Evolutionary conservation across 1,139 yeast species (phyloP), one percentile per base, ranked within the genome.

Genomic region (Debaryomyces robertsiae): DNA sequence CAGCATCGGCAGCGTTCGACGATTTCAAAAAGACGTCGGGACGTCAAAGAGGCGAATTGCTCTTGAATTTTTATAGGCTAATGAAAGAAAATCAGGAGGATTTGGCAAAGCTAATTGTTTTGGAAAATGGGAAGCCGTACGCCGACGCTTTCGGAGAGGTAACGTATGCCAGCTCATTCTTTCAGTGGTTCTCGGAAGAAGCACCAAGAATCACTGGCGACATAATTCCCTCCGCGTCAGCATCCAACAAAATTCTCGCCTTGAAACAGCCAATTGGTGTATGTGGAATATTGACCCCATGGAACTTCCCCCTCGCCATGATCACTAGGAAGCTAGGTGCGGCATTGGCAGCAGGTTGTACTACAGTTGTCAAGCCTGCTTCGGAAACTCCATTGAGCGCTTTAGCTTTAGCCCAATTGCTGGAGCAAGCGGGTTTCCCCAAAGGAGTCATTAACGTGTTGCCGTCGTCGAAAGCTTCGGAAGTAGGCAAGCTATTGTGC

Each of bases 241-340:
- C 80, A 24, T 54, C 65, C 27, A 79, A 75, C 57, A 74, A 90
- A 53, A 84, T 85, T 33, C 64, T 80, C 47, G 79, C 95, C 1
- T 54, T 80, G 40, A 81, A 82, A 57, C 90, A 85, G 59, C 95
- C 96, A 11, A 76, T 91, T 40, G 97, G 97, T 15, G 95, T 88
- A 1, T 88, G 93, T 54, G 96, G 95, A 22, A 80, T 91, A 45
- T 73, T 91, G 52, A 88, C 96, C 3, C 98, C 98, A 14, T 91
- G 97, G 97, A 91, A 91, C 63, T 91, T 91, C 68, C 98, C 98
- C 13, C 73, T 84, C 39, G 95, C 96, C 4, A 91, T 91, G 98
- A 87, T 91, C 46, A 81, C 96, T 2, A 76, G 98, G 53, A 91
- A 91, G 62, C 76, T 86, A 38, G 96, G 89, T 22, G 96, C 97